phyloP scores from a whole-genome alignment of 164 flowering plant genomes.

The Protea cynaroides region DNA sequence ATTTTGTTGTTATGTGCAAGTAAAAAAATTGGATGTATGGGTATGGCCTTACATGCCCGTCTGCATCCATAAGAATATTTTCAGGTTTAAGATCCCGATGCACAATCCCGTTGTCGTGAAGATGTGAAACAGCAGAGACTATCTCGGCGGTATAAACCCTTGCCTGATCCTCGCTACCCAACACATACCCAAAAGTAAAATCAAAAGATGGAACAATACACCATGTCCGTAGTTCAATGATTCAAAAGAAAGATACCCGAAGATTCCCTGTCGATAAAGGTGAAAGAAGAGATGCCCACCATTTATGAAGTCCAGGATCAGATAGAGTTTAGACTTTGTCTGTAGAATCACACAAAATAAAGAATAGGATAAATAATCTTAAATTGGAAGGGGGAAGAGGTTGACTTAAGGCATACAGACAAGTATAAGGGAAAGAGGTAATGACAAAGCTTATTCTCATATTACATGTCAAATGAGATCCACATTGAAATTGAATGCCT shows the following conservation, averaged over 20 bases:
- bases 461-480: no score
- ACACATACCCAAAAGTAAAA: conserved; percentile 26
- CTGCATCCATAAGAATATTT: conserved; percentile 87
- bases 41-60: conserved; percentile 75
- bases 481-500: no score
- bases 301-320: conserved; percentile 81
- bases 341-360: conserved; percentile 21
- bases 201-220: conserved; percentile 22
- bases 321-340: conserved; percentile 84
- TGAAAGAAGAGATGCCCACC: conserved; percentile 96
- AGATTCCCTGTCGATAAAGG: conserved; percentile 77
- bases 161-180: conserved; percentile 91
- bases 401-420: neutral
- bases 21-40: conserved; percentile 8
- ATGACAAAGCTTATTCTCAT: no score
- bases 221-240: conserved; percentile 1
- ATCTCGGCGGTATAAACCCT: conserved; percentile 90
- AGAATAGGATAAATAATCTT: neutral
- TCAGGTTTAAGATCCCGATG: conserved; percentile 97
- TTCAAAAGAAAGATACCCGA: conserved; percentile 49
- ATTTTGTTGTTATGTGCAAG: conserved; percentile 6
- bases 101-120: conserved; percentile 82
- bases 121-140: conserved; percentile 94
- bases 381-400: neutral
- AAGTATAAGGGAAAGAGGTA: no score